Percentiles rank a stretch among this genome's conserved stretches.
phyloP scores from a whole-genome alignment of 148 eudicot species.

The Spergularia marina region DNA sequence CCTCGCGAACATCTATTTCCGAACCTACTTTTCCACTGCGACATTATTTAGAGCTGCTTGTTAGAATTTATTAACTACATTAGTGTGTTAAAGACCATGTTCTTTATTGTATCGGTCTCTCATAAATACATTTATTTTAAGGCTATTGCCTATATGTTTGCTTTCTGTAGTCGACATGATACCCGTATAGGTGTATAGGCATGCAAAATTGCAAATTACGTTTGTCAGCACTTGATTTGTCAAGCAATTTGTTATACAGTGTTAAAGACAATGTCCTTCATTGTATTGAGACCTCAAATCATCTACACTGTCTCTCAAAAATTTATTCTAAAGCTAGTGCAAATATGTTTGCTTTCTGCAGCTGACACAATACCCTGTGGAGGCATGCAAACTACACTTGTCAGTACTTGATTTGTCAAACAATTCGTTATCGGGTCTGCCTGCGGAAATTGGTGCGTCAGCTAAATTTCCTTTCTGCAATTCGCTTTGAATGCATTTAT shows the following conservation, averaged over 20 bases:
- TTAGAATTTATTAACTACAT: slow-evolving; percentile 3
- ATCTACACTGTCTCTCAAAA: not conserved
- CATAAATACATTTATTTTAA: slow-evolving; percentile 14
- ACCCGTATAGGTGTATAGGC: slow-evolving; percentile 53
- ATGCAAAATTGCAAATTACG: slow-evolving; percentile 48
- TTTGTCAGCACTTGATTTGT: slow-evolving; percentile 75
- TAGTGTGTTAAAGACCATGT: not conserved
- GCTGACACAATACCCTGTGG: slow-evolving; percentile 83
- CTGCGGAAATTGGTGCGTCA: slow-evolving; percentile 86
- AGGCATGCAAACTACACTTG: slow-evolving; percentile 76
- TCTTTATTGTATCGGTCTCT: not conserved
- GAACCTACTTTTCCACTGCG: not conserved
- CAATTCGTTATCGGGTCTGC: slow-evolving; percentile 91
- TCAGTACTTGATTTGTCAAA: slow-evolving; percentile 88
- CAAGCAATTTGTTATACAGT: slow-evolving; percentile 63
- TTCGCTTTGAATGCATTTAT: not conserved
- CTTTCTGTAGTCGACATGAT: slow-evolving; percentile 68
- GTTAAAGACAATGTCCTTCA: not conserved
- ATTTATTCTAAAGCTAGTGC: slow-evolving; percentile 25
- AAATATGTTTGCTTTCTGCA: slow-evolving; percentile 33
- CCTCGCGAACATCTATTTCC: not conserved
- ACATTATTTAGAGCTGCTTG: slow-evolving; percentile 1
- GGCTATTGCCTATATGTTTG: slow-evolving; percentile 20
- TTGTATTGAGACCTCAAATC: no score
- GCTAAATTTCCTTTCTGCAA: slow-evolving; percentile 6